phyloP scores from a whole-genome alignment of 208 protist species.

The Vickermania spadyakhi region DNA sequence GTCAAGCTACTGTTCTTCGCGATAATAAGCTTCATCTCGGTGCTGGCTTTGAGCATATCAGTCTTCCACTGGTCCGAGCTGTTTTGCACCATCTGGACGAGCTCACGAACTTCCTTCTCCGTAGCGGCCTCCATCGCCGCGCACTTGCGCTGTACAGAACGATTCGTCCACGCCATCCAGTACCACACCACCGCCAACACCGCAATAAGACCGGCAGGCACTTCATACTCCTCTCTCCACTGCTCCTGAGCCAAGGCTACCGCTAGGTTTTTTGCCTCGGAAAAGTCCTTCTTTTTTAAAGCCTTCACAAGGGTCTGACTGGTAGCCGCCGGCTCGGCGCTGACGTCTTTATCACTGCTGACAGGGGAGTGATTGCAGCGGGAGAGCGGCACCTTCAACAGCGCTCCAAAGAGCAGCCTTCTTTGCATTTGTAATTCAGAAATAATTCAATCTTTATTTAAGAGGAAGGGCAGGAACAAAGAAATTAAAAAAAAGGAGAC shows the following conservation, averaged over 20 bases:
- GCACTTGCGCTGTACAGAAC: constrained; percentile 47
- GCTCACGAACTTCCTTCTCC: constrained; percentile 52
- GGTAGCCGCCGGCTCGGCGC: no score
- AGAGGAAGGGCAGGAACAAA: no score
- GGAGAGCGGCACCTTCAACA: no score
- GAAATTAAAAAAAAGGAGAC: no score
- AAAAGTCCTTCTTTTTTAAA: constrained; percentile 54
- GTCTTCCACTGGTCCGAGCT: constrained; percentile 49
- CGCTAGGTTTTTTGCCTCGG: constrained; percentile 44
- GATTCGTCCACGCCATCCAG: constrained; percentile 48
- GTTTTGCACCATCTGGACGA: constrained; percentile 30
- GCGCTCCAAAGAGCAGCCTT: no score
- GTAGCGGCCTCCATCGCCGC: constrained; percentile 23
- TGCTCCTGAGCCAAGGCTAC: constrained; percentile 43
- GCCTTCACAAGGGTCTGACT: constrained; percentile 51
- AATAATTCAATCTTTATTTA: no score
- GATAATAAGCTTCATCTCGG: constrained; percentile 65
- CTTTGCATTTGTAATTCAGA: no score
- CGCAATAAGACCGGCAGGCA: constrained; percentile 39
- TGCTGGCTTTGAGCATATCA: constrained; percentile 45
- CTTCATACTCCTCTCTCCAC: constrained; percentile 64
- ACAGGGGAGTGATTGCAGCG: no score
- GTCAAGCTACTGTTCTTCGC: constrained; percentile 78
- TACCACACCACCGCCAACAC: constrained; percentile 64
- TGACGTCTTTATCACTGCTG: no score